A percentile compares a stretch with the other conserved stretches of the same genome.
Conservation (phyloP, 805 yeast genomes). For the Metschnikowia noctiluminum region DNA sequence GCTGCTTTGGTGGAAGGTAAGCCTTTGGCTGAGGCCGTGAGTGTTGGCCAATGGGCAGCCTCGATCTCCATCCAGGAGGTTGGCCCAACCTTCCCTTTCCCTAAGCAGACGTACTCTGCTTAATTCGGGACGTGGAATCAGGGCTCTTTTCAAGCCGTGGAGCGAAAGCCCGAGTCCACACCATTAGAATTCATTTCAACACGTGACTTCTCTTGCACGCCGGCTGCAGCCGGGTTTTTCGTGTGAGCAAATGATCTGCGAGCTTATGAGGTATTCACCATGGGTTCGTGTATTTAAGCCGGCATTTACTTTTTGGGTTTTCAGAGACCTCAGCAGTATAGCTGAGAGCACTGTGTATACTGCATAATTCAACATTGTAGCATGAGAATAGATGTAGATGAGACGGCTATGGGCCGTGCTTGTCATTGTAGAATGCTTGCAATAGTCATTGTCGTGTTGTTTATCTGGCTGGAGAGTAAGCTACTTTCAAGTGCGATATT, state of each 20-base stretch:
- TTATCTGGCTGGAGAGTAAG: too few relatives aligned
- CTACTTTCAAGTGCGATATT: too few relatives aligned
- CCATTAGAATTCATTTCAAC: conserved; percentile 15
- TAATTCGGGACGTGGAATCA: not conserved
- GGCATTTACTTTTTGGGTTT: not conserved
- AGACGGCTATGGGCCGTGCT: too few relatives aligned
- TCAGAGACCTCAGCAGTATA: too few relatives aligned
- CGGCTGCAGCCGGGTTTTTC: not conserved
- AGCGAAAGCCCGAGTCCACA: not conserved
- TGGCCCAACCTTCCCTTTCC: conserved; percentile 92
- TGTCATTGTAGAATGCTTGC: too few relatives aligned
- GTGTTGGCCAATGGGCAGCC: conserved; percentile 97
- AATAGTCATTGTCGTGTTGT: too few relatives aligned
- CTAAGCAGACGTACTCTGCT: conserved; percentile 51
- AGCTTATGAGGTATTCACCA: not conserved
- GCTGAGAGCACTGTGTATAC: conserved; percentile 4
- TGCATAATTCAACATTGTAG: conserved; percentile 20
- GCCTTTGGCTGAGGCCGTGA: conserved; percentile 56
- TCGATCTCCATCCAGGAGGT: conserved; percentile 84
- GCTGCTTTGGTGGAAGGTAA: conserved; percentile 82
- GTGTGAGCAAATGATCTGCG: not conserved
- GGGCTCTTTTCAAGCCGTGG: not conserved
- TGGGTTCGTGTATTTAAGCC: not conserved
- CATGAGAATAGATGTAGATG: not conserved
- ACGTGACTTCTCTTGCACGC: conserved; percentile 8